A percentile compares a stretch with the other conserved stretches of the same genome.
Conservation (phyloP, 2,329 filamentous ascomycete genomes). For the Ilyonectria sp. region DNA sequence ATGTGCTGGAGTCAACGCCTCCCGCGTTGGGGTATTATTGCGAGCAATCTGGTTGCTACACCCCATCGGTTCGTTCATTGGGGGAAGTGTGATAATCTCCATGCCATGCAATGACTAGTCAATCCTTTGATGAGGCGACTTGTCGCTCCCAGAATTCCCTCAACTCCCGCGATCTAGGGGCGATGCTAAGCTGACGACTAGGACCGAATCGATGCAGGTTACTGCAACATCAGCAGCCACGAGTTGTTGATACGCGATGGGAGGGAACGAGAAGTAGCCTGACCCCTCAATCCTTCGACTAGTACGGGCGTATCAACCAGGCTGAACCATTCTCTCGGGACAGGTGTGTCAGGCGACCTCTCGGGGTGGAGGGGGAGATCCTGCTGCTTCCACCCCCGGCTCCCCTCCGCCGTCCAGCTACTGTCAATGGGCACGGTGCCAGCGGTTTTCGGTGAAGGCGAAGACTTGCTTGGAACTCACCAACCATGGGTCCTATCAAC, state of each 20-base stretch:
- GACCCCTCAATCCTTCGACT: slow-evolving; percentile 26
- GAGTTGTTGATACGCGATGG: slow-evolving; percentile 24
- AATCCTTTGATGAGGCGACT: background rate
- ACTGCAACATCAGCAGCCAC: slow-evolving; percentile 14
- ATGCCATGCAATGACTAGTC: background rate
- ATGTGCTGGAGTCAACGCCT: background rate
- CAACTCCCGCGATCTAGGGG: slow-evolving; percentile 11
- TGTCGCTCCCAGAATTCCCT: background rate
- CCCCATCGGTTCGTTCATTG: background rate
- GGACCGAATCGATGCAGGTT: slow-evolving; percentile 5
- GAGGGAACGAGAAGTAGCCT: slow-evolving; percentile 18
- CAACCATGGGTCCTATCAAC: slow-evolving; percentile 21
- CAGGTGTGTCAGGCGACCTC: slow-evolving; percentile 38
- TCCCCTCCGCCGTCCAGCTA: slow-evolving; percentile 13
- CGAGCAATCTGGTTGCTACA: background rate
- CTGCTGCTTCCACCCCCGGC: slow-evolving; percentile 13
- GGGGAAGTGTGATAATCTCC: background rate
- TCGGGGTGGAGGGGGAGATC: slow-evolving; percentile 19
- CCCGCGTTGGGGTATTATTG: background rate
- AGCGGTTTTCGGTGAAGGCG: slow-evolving; percentile 23
- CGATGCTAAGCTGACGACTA: slow-evolving; percentile 3
- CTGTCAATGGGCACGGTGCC: slow-evolving; percentile 15
- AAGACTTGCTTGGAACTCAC: slow-evolving; percentile 17
- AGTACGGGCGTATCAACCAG: slow-evolving; percentile 36
- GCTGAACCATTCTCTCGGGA: slow-evolving; percentile 47